These are phyloP conservation scores for Hypomontagnella monticulosa DNA, from an alignment of 495 filamentous ascomycete genomes.

Conservation along the genomic window DNA sequence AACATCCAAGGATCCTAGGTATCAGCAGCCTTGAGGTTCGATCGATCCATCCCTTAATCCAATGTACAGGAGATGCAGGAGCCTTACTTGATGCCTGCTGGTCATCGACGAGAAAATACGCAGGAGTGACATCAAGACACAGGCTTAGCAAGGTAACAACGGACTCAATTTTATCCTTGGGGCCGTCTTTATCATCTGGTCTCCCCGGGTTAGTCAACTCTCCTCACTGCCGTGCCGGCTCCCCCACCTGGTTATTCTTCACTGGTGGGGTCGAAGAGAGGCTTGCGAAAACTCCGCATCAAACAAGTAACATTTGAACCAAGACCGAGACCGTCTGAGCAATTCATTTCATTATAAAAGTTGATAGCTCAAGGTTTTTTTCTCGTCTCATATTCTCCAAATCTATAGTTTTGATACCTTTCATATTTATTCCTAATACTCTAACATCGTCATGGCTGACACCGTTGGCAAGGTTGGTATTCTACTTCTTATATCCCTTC, in stretches of 20 bases:
- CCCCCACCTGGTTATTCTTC: conserved; percentile 43
- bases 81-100: background rate
- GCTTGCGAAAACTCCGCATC: conserved; percentile 39
- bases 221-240: conserved; percentile 42
- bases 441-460: conserved; percentile 50
- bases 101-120: conserved; percentile 13
- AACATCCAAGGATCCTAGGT: background rate
- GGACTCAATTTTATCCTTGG: background rate
- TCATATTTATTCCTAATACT: conserved; percentile 11
- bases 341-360: conserved; percentile 37
- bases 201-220: conserved; percentile 13
- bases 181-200: conserved; percentile 11
- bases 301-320: conserved; percentile 34
- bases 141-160: conserved; percentile 8
- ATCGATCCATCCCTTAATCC: no score
- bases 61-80: conserved; percentile 16
- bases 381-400: background rate
- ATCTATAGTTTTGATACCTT: no score
- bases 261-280: conserved; percentile 40
- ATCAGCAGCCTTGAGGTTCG: conserved; percentile 9
- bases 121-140: conserved; percentile 32
- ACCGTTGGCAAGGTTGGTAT: conserved; percentile 60
- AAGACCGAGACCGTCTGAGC: conserved; percentile 10
- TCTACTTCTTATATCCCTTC: background rate
- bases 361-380: conserved; percentile 27